Evolutionary conservation across 495 filamentous ascomycete species (phyloP).

Genomic region (Daldinia vernicosa): DNA sequence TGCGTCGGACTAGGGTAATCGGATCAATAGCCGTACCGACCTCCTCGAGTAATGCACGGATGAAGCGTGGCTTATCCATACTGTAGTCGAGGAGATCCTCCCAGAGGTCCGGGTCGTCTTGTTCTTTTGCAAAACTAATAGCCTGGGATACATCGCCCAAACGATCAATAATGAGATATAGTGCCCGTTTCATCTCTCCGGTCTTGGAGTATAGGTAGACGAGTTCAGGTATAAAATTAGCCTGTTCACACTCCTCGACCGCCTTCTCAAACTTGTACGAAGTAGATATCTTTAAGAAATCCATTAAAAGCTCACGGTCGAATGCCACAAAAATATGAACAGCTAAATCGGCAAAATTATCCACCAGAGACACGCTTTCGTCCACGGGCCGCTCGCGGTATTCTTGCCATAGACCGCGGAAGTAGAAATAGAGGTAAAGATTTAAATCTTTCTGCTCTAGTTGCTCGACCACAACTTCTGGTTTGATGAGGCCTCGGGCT

Average conservation of each 20-base stretch:
- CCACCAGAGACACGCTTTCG: constrained; percentile 80
- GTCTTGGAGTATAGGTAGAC: constrained; percentile 95
- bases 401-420: constrained; percentile 81
- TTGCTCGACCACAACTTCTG: constrained; percentile 79
- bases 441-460: constrained; percentile 63
- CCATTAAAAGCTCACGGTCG: constrained; percentile 79
- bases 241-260: constrained; percentile 76
- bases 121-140: constrained; percentile 91
- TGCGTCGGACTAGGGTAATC: constrained; percentile 85
- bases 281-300: constrained; percentile 84
- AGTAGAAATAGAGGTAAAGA: constrained; percentile 91
- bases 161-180: constrained; percentile 89
- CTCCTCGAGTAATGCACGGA: constrained; percentile 89
- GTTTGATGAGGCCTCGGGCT: constrained; percentile 83
- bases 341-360: constrained; percentile 84
- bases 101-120: constrained; percentile 91
- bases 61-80: constrained; percentile 96
- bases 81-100: constrained; percentile 92
- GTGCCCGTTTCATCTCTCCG: constrained; percentile 86
- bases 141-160: constrained; percentile 88
- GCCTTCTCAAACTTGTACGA: constrained; percentile 86
- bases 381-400: constrained; percentile 55
- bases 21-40: constrained; percentile 93
- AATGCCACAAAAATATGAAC: constrained; percentile 86
- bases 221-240: constrained; percentile 84